Conservation (phyloP, 2,329 filamentous ascomycete species). For the Cladobotryum mycophilum region DNA sequence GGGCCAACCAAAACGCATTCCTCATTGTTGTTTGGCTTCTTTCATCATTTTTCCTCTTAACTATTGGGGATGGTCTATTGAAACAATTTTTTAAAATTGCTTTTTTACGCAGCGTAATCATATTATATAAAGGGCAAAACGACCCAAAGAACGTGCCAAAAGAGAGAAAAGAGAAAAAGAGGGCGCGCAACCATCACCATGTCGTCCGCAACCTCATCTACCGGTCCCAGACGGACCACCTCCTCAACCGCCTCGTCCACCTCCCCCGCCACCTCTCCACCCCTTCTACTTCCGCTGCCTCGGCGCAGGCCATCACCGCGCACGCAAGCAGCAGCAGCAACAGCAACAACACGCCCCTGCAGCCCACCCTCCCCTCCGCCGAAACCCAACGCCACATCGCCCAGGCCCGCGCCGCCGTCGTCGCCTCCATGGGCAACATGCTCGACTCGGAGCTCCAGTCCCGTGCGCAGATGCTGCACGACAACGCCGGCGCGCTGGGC, state of each 20-base stretch:
- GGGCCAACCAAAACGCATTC: too few species aligned
- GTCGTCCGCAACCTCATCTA: background rate
- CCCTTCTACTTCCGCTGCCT: background rate
- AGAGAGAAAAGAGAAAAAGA: background rate
- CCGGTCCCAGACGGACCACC: background rate
- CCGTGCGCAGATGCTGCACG: slow-evolving; percentile 63
- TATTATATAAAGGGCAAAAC: too few species aligned
- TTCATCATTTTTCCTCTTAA: too few species aligned
- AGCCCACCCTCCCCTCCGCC: slow-evolving; percentile 34
- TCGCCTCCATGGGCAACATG: slow-evolving; percentile 61
- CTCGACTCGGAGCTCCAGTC: slow-evolving; percentile 62
- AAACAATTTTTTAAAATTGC: too few species aligned
- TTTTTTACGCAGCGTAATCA: too few species aligned
- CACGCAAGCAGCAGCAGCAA: background rate
- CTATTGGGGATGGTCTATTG: too few species aligned
- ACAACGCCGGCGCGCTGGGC: slow-evolving; percentile 58
- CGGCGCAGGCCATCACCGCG: slow-evolving; percentile 1
- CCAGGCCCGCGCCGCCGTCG: slow-evolving; percentile 52
- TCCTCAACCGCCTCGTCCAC: slow-evolving; percentile 3
- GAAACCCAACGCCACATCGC: slow-evolving; percentile 43
- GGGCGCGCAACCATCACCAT: background rate
- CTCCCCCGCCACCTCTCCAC: slow-evolving; percentile 3
- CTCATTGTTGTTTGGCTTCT: too few species aligned
- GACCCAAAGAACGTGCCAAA: background rate
- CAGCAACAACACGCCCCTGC: slow-evolving; percentile 15